Conservation (phyloP, 192 early-diverging fungal species). For the Coemansia furcata region DNA sequence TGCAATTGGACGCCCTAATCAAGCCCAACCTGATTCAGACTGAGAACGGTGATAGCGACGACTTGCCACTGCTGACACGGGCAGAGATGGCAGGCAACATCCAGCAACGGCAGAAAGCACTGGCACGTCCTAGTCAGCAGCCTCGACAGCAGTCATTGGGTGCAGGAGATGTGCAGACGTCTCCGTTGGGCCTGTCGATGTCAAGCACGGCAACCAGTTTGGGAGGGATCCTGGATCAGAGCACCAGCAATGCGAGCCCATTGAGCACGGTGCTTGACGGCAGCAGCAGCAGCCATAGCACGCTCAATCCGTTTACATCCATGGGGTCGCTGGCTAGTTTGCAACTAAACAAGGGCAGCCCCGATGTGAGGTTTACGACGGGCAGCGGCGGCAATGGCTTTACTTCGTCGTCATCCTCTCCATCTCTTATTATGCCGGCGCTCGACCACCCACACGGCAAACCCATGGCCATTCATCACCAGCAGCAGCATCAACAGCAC, state of each 20-base stretch:
- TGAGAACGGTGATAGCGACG: slow-evolving; percentile 40
- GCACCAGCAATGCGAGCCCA: slow-evolving; percentile 11
- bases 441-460: not conserved
- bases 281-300: not conserved
- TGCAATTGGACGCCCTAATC: slow-evolving; percentile 51
- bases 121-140: not conserved
- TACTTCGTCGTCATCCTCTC: slow-evolving; percentile 8
- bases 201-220: not conserved
- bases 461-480: not conserved
- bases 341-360: slow-evolving; percentile 1
- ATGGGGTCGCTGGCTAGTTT: not conserved
- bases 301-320: slow-evolving; percentile 6
- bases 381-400: not conserved
- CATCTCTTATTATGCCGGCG: slow-evolving; percentile 7
- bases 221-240: not conserved
- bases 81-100: slow-evolving; percentile 16
- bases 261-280: not conserved
- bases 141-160: not conserved
- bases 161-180: not conserved
- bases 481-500: slow-evolving; percentile 8
- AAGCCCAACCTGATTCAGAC: slow-evolving; percentile 43
- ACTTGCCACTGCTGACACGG: slow-evolving; percentile 36
- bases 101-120: not conserved
- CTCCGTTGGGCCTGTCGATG: not conserved
- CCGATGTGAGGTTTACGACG: not conserved